These are phyloP conservation scores for Buddleja alternifolia DNA, from an alignment of 257 asterid genomes.

Conservation along the genomic window DNA sequence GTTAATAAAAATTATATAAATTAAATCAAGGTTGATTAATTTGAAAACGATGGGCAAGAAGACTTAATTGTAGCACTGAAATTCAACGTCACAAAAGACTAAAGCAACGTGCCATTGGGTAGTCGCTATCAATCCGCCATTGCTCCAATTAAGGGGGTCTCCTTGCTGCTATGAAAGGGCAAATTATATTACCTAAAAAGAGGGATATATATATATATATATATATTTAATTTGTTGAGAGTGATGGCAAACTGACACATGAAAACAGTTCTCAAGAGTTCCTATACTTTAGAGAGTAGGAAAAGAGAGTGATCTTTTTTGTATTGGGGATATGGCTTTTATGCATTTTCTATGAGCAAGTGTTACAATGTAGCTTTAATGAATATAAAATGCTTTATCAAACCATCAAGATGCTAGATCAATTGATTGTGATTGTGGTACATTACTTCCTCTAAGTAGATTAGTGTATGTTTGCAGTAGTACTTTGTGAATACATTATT, in stretches of 20 bases:
- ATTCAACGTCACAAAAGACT: background rate
- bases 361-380: too few relatives aligned
- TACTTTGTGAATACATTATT: too few relatives aligned
- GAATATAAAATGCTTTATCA: too few relatives aligned
- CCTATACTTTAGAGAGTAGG: conserved; percentile 15
- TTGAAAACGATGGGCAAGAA: too few relatives aligned
- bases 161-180: conserved; percentile 34
- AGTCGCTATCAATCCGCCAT: conserved; percentile 22
- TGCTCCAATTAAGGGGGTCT: conserved; percentile 25
- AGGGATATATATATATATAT: background rate
- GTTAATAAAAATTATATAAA: too few relatives aligned
- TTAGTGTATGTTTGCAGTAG: too few relatives aligned
- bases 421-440: too few relatives aligned
- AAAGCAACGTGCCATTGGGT: background rate
- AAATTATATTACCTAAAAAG: conserved; percentile 16
- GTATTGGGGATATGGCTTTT: background rate
- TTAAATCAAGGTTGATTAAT: too few relatives aligned
- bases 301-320: conserved; percentile 30
- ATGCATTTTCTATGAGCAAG: background rate
- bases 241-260: conserved; percentile 31
- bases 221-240: conserved; percentile 28
- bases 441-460: too few relatives aligned
- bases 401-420: too few relatives aligned
- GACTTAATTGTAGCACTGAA: background rate
- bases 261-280: conserved; percentile 17